These are phyloP conservation scores for Arachnomyces sp. DNA, from an alignment of 2,329 filamentous ascomycete genomes.

Conservation along the genomic window DNA sequence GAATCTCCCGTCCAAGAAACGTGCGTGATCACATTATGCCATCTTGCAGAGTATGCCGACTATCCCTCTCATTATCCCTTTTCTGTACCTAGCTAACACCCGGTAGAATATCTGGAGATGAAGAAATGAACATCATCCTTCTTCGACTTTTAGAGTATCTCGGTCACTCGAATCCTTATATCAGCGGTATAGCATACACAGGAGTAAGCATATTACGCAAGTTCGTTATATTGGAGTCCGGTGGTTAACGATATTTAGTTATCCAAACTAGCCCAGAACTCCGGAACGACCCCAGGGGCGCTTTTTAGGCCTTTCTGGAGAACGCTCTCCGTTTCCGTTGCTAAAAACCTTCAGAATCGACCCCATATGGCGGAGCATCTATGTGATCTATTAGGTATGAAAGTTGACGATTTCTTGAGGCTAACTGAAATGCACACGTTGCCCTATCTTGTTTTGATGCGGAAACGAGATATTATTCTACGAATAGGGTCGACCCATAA, in stretches of 20 bases:
- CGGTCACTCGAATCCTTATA: slow-evolving; percentile 69
- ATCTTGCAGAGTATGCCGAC: slow-evolving; percentile 65
- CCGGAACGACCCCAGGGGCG: slow-evolving; percentile 53
- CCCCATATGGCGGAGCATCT: slow-evolving; percentile 77
- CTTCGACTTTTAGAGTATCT: slow-evolving; percentile 79
- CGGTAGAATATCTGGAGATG: slow-evolving; percentile 58
- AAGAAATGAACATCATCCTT: slow-evolving; percentile 79
- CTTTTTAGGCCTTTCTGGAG: slow-evolving; percentile 85
- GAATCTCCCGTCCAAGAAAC: slow-evolving; percentile 67
- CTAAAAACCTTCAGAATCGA: slow-evolving; percentile 69
- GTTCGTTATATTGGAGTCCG: not conserved
- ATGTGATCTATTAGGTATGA: slow-evolving; percentile 71
- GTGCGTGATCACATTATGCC: slow-evolving; percentile 76
- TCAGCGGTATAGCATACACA: slow-evolving; percentile 73
- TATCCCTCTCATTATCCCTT: slow-evolving; percentile 8
- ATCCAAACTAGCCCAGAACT: slow-evolving; percentile 59
- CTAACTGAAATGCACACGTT: slow-evolving; percentile 72
- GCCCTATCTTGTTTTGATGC: slow-evolving; percentile 74
- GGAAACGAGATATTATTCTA: slow-evolving; percentile 67
- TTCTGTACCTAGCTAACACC: slow-evolving; percentile 8
- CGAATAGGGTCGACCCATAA: slow-evolving; percentile 66
- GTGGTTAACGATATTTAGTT: slow-evolving; percentile 39
- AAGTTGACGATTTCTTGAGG: slow-evolving; percentile 63
- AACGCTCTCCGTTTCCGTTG: slow-evolving; percentile 69
- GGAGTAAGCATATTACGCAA: slow-evolving; percentile 48